These are phyloP conservation scores for Trifolium repens DNA, from an alignment of 306 rosid genomes.

Conservation along the genomic window DNA sequence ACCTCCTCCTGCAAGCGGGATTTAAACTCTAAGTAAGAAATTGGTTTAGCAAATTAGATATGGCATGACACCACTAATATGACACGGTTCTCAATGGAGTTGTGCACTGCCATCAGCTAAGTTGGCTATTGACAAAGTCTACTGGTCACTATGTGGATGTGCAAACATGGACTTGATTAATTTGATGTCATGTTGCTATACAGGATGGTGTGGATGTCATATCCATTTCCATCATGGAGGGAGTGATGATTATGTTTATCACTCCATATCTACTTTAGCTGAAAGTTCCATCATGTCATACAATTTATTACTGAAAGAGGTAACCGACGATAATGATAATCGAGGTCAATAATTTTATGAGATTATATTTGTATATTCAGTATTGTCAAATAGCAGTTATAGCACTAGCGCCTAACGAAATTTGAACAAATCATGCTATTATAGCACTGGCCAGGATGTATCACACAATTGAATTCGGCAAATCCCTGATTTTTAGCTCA, in stretches of 20 bases:
- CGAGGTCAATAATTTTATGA: background rate
- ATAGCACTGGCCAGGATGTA: background rate
- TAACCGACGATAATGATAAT: background rate
- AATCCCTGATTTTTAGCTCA: background rate
- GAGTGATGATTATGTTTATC: background rate
- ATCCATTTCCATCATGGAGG: background rate
- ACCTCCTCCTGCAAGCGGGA: constrained; percentile 23
- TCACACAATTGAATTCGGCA: background rate
- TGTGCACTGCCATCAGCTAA: background rate
- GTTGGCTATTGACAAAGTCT: background rate
- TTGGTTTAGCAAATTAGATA: background rate
- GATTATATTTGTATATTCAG: background rate
- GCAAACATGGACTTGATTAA: background rate
- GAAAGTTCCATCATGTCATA: background rate
- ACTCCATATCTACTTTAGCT: background rate
- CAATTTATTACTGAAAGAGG: background rate
- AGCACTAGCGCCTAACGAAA: background rate
- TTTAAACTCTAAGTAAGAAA: background rate
- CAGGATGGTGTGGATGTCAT: background rate
- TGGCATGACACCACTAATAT: constrained; percentile 3
- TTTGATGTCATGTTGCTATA: background rate
- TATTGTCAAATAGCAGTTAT: background rate
- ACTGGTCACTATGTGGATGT: background rate
- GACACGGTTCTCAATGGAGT: background rate
- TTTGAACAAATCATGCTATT: background rate